phyloP scores from a whole-genome alignment of 1,139 yeast genomes.

The Yamadazyma jaroonii region DNA sequence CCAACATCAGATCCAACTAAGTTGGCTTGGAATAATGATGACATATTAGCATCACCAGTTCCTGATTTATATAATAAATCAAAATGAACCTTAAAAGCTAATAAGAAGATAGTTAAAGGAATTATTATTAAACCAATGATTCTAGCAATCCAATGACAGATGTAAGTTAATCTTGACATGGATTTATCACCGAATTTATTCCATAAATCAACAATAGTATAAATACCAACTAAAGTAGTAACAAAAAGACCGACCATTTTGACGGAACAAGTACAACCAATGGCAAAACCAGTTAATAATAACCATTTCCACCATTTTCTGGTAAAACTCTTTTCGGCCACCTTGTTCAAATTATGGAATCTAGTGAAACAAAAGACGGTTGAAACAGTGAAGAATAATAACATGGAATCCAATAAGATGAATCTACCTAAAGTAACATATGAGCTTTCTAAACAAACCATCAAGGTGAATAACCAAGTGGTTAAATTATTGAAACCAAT shows the following conservation, averaged over 20 bases:
- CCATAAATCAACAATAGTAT: constrained; percentile 75
- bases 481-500: constrained; percentile 47
- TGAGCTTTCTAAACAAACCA: constrained; percentile 65
- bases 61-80: constrained; percentile 73
- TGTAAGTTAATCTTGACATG: constrained; percentile 48
- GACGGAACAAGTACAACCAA: constrained; percentile 80
- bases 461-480: constrained; percentile 51
- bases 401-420: constrained; percentile 70
- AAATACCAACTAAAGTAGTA: constrained; percentile 71
- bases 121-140: constrained; percentile 55
- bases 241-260: constrained; percentile 84
- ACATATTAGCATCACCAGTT: constrained; percentile 96
- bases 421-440: constrained; percentile 68
- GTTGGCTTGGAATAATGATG: constrained; percentile 94
- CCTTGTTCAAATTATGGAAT: constrained; percentile 70
- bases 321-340: constrained; percentile 50
- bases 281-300: constrained; percentile 64
- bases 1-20: constrained; percentile 75
- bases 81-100: constrained; percentile 71
- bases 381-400: constrained; percentile 81
- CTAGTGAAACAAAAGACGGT: constrained; percentile 75
- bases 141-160: constrained; percentile 66
- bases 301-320: constrained; percentile 97
- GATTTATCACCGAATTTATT: constrained; percentile 57
- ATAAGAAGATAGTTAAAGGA: constrained; percentile 60